phyloP scores from a whole-genome alignment of 179 eudicot genomes.

The Gypsophila paniculata region DNA sequence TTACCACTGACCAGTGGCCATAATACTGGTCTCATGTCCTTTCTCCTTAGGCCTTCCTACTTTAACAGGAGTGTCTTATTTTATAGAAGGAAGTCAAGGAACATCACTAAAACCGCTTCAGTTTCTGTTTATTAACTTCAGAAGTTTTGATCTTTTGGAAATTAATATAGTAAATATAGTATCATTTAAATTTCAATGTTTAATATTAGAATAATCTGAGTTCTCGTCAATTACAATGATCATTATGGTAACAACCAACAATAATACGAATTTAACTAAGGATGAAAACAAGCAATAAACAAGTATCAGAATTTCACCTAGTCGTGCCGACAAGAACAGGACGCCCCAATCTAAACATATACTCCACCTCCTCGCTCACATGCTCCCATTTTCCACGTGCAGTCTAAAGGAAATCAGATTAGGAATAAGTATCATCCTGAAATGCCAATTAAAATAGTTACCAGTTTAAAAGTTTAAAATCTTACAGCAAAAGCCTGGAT shows the following conservation, averaged over 20 bases:
- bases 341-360: conserved; percentile 78
- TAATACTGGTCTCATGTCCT: too few relatives aligned
- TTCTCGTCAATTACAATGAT: neutral
- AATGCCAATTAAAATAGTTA: neutral
- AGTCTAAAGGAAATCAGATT: conserved; percentile 43
- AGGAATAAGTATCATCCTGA: conserved; percentile 19
- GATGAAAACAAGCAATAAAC: neutral
- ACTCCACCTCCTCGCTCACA: conserved; percentile 75
- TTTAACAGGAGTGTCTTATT: too few relatives aligned
- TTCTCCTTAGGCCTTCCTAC: too few relatives aligned
- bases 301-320: conserved; percentile 47
- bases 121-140: too few relatives aligned
- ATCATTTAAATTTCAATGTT: neutral
- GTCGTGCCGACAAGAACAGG: conserved; percentile 98
- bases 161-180: neutral
- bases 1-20: neutral
- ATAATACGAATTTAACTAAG: neutral
- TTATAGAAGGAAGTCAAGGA: too few relatives aligned
- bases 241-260: neutral
- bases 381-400: conserved; percentile 89
- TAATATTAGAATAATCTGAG: neutral
- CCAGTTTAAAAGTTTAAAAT: neutral
- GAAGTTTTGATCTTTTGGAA: neutral
- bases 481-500: conserved; percentile 92
- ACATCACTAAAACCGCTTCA: too few relatives aligned